Evolutionary conservation across 495 filamentous ascomycete genomes (phyloP).

Genomic region (Wilcoxina mikolae): DNA sequence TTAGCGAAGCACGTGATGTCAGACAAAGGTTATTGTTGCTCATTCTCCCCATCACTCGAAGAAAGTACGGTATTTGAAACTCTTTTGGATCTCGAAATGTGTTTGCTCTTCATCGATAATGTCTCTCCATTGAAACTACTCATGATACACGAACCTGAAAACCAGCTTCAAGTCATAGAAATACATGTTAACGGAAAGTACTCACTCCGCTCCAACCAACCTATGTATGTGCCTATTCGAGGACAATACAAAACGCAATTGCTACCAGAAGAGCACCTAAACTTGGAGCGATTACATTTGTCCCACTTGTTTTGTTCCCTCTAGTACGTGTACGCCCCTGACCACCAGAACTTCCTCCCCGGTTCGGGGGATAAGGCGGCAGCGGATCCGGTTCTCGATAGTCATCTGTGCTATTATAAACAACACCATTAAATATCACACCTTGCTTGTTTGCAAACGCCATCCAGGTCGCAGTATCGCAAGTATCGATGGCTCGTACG

Average conservation of each 20-base stretch:
- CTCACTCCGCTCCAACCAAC: not conserved
- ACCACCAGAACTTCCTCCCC: not conserved
- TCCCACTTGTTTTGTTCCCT: not conserved
- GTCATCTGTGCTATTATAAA: constrained; percentile 37
- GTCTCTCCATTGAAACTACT: not conserved
- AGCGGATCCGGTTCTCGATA: constrained; percentile 19
- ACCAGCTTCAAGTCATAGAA: not conserved
- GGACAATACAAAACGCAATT: not conserved
- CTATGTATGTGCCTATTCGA: not conserved
- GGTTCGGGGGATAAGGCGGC: not conserved
- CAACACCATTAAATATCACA: constrained; percentile 37
- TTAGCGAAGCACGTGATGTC: too few relatives aligned
- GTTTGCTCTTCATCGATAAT: not conserved
- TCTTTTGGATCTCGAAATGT: not conserved
- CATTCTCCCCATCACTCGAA: too few relatives aligned
- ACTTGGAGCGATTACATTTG: not conserved
- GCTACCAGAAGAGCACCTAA: not conserved
- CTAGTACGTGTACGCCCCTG: not conserved
- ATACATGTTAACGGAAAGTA: not conserved
- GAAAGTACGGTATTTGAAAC: too few relatives aligned
- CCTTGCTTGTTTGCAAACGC: constrained; percentile 21
- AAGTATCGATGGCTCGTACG: constrained; percentile 40
- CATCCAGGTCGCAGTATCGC: constrained; percentile 34
- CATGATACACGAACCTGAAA: not conserved
- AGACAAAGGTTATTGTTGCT: too few relatives aligned